These are phyloP conservation scores for Lactarius akahatsu DNA, from an alignment of 768 basidiomycete species.

Conservation along the genomic window DNA sequence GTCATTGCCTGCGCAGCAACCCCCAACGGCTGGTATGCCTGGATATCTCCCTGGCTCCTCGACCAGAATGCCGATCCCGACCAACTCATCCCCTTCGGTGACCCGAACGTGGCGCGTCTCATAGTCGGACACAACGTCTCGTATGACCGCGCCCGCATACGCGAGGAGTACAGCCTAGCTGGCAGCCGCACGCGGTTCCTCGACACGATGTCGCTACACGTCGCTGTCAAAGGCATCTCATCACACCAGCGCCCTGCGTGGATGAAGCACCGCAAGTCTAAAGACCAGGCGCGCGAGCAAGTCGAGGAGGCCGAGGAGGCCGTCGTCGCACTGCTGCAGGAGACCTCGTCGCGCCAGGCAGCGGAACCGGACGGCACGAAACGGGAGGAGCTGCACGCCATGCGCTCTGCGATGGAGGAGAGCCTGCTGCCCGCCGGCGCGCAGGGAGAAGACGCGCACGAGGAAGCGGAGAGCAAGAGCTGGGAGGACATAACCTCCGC, in stretches of 20 bases:
- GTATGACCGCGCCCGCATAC: conserved; percentile 82
- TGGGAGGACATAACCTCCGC: conserved; percentile 95
- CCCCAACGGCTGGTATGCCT: conserved; percentile 86
- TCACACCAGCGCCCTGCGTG: conserved; percentile 93
- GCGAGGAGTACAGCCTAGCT: conserved; percentile 75
- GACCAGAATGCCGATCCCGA: conserved; percentile 51
- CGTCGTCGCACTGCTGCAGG: conserved; percentile 52
- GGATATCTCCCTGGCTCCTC: conserved; percentile 94
- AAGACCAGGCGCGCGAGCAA: conserved; percentile 53
- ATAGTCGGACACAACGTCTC: conserved; percentile 95
- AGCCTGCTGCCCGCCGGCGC: conserved; percentile 38
- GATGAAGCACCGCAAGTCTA: conserved; percentile 79
- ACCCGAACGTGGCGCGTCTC: conserved; percentile 51
- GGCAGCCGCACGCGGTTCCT: conserved; percentile 76
- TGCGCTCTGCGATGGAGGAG: conserved; percentile 43
- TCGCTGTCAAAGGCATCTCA: conserved; percentile 91
- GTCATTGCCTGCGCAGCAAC: conserved; percentile 89
- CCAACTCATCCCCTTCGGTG: conserved; percentile 77
- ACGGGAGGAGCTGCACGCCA: conserved; percentile 41
- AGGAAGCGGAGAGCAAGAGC: conserved; percentile 50
- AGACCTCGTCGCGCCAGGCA: conserved; percentile 39
- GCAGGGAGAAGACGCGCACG: conserved; percentile 44
- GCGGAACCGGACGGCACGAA: conserved; percentile 43
- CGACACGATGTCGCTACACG: conserved; percentile 94
- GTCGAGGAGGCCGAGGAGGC: conserved; percentile 64